Evolutionary conservation across 805 yeast species (phyloP).

Genomic region (Candida hungchunana): DNA sequence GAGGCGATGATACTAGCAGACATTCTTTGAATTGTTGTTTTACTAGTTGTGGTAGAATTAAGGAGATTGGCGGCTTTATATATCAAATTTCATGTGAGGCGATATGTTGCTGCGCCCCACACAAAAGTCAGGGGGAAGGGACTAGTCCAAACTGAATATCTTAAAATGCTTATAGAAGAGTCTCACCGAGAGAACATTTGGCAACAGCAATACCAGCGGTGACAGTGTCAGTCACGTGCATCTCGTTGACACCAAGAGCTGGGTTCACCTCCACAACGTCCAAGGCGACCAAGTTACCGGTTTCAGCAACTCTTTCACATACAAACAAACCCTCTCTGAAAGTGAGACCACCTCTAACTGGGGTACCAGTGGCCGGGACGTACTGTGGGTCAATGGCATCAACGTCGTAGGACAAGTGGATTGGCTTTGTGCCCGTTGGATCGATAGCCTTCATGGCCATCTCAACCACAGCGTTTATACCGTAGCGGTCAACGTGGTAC

Average conservation of each 20-base stretch:
- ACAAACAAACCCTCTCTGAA: slow-evolving; percentile 90
- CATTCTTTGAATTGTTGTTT: too few relatives aligned
- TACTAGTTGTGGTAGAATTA: too few relatives aligned
- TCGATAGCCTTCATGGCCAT: slow-evolving; percentile 81
- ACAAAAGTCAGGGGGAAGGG: too few relatives aligned
- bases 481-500: slow-evolving; percentile 94
- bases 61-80: too few relatives aligned
- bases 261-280: slow-evolving; percentile 96
- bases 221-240: slow-evolving; percentile 77
- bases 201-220: slow-evolving; percentile 88
- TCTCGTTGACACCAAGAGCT: slow-evolving; percentile 69
- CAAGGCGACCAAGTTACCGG: slow-evolving; percentile 82
- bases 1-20: slow-evolving; percentile 45
- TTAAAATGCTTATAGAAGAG: slow-evolving; percentile 44
- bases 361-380: slow-evolving; percentile 97
- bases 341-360: slow-evolving; percentile 94
- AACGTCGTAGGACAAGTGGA: slow-evolving; percentile 91
- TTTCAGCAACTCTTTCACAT: slow-evolving; percentile 86
- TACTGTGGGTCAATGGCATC: slow-evolving; percentile 94
- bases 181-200: slow-evolving; percentile 92
- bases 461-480: slow-evolving; percentile 85
- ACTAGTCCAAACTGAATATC: too few relatives aligned
- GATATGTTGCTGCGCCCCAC: too few relatives aligned
- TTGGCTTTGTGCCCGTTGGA: slow-evolving; percentile 65
- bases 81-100: too few relatives aligned